phyloP scores from a whole-genome alignment of 805 yeast species.

The Kazachstania psychrophila region DNA sequence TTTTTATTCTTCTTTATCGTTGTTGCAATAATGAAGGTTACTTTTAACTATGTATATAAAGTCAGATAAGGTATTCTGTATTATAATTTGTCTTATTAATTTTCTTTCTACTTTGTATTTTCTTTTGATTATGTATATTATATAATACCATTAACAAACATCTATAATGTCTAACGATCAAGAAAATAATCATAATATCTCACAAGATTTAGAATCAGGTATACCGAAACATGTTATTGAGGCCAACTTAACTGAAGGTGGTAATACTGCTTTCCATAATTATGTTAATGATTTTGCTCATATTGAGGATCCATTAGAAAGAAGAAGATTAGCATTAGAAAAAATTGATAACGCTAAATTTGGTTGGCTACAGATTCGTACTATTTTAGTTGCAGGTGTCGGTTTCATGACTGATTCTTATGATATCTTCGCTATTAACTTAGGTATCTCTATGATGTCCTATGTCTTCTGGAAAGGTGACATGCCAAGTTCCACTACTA shows the following conservation, averaged over 20 bases:
- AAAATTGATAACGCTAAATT: slow-evolving; percentile 72
- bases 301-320: slow-evolving; percentile 73
- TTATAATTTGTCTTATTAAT: no score
- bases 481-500: slow-evolving; percentile 62
- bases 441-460: slow-evolving; percentile 69
- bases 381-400: slow-evolving; percentile 82
- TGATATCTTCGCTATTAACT: slow-evolving; percentile 83
- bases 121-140: no score
- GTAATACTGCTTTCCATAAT: slow-evolving; percentile 82
- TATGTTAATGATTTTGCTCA: slow-evolving; percentile 71
- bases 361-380: slow-evolving; percentile 76
- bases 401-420: slow-evolving; percentile 91
- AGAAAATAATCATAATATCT: no score
- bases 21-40: no score
- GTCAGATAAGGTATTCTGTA: no score
- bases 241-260: slow-evolving; percentile 47
- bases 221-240: neutral
- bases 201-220: no score
- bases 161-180: no score
- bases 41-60: no score
- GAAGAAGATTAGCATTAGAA: slow-evolving; percentile 75
- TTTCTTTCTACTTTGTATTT: no score
- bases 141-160: no score
- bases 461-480: slow-evolving; percentile 61
- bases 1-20: no score